Evolutionary conservation across 805 yeast species (phyloP).

Genomic region (Saccharomycopsis fermentans): DNA sequence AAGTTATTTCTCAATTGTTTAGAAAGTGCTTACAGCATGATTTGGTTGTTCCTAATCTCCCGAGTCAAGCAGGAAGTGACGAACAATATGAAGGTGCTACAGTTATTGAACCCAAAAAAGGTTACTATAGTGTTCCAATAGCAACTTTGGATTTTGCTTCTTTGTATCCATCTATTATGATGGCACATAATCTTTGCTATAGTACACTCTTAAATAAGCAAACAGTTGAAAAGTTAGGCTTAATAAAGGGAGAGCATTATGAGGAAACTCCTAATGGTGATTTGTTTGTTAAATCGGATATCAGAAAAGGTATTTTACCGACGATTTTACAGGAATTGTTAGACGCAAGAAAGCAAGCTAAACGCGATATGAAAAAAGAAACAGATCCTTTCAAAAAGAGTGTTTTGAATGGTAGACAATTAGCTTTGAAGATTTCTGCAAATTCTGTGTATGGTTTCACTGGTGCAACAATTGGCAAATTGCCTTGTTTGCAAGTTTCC

Average conservation of each 20-base stretch:
- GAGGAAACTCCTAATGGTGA: constrained; percentile 87
- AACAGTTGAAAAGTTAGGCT: constrained; percentile 52
- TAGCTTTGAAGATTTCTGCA: constrained; percentile 93
- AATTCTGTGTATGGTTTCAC: constrained; percentile 98
- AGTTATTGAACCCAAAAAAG: constrained; percentile 92
- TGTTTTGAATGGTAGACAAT: constrained; percentile 92
- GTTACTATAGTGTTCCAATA: constrained; percentile 93
- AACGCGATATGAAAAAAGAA: constrained; percentile 80
- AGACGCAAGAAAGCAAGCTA: constrained; percentile 88
- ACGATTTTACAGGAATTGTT: constrained; percentile 83
- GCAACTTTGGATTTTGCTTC: constrained; percentile 97
- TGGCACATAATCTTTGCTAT: constrained; percentile 96
- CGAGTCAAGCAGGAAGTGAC: constrained; percentile 64
- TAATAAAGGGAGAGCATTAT: constrained; percentile 69
- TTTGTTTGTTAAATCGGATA: constrained; percentile 60
- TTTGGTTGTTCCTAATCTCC: constrained; percentile 85
- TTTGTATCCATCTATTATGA: constrained; percentile 95
- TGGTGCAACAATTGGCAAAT: constrained; percentile 95
- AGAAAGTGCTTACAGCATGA: constrained; percentile 83
- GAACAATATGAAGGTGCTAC: constrained; percentile 98
- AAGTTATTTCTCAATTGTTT: constrained; percentile 90
- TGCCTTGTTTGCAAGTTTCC: constrained; percentile 94
- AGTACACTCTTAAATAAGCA: constrained; percentile 72
- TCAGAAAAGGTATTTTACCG: constrained; percentile 81
- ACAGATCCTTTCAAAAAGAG: constrained; percentile 89